Conservation (phyloP, 1,139 yeast species). For the Saccharomyces hybrid region DNA sequence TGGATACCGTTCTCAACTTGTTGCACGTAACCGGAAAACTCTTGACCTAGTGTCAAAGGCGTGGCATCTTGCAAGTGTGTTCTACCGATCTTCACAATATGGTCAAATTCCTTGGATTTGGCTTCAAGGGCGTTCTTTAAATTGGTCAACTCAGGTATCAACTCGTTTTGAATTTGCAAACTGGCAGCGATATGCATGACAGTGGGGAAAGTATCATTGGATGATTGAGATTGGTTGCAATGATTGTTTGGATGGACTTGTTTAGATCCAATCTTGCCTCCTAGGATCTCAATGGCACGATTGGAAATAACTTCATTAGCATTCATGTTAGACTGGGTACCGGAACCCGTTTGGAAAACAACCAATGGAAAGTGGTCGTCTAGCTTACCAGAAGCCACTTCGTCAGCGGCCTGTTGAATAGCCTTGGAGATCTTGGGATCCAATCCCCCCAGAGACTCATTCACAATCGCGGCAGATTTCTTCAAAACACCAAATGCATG, state of each 20-base stretch:
- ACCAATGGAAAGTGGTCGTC: conserved; percentile 95
- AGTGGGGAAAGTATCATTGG: conserved; percentile 97
- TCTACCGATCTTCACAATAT: conserved; percentile 95
- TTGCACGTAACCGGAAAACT: conserved; percentile 92
- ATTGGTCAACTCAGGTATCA: conserved; percentile 71
- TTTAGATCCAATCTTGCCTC: conserved; percentile 88
- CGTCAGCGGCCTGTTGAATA: conserved; percentile 90
- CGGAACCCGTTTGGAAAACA: conserved; percentile 97
- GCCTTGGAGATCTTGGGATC: conserved; percentile 80
- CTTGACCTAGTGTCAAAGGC: conserved; percentile 95
- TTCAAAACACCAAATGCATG: conserved; percentile 89
- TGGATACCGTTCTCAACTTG: conserved; percentile 86
- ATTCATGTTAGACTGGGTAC: conserved; percentile 98
- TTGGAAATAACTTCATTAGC: conserved; percentile 97
- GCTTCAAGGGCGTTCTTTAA: conserved; percentile 70
- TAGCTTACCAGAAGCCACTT: conserved; percentile 86
- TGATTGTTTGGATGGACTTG: conserved; percentile 96
- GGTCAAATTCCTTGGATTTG: conserved; percentile 74
- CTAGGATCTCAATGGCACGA: conserved; percentile 92
- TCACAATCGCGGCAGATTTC: conserved; percentile 91
- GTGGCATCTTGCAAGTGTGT: conserved; percentile 98
- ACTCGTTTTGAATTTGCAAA: conserved; percentile 64
- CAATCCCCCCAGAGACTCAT: conserved; percentile 69
- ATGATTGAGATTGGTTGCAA: conserved; percentile 96
- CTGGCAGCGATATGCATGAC: conserved; percentile 99